A percentile compares a stretch with the other conserved stretches of the same genome.
Evolutionary conservation across 2,329 filamentous ascomycete species (phyloP).

Genomic region (Xylariomycetidae sp.): DNA sequence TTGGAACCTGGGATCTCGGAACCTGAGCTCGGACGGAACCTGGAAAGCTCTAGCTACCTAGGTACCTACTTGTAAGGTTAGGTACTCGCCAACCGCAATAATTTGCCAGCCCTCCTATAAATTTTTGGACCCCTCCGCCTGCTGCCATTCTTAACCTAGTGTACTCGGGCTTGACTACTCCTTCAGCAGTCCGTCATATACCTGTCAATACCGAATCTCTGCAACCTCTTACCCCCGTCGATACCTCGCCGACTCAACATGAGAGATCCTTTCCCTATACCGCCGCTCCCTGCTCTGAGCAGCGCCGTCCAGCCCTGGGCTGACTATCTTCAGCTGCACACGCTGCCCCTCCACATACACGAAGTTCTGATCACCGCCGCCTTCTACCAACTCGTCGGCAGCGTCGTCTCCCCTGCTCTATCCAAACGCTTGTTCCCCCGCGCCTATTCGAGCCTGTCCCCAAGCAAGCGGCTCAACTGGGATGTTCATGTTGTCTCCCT

Average conservation of each 20-base stretch:
- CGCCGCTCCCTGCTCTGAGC: slow-evolving; percentile 53
- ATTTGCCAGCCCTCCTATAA: too few species aligned
- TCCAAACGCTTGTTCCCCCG: slow-evolving; percentile 58
- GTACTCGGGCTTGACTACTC: too few species aligned
- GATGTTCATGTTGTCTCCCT: slow-evolving; percentile 83
- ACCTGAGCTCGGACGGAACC: too few species aligned
- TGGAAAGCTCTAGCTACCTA: too few species aligned
- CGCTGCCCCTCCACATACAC: slow-evolving; percentile 72
- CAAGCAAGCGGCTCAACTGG: slow-evolving; percentile 71
- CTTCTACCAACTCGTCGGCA: slow-evolving; percentile 65
- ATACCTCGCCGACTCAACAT: slow-evolving; percentile 38
- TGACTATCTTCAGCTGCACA: slow-evolving; percentile 55
- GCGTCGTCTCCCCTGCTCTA: slow-evolving; percentile 61
- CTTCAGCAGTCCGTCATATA: too few species aligned
- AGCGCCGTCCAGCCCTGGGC: slow-evolving; percentile 59
- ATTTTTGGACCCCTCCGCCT: too few species aligned
- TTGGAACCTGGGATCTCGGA: too few species aligned
- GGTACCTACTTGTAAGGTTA: too few species aligned
- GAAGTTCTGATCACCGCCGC: slow-evolving; percentile 64
- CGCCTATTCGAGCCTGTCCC: slow-evolving; percentile 58
- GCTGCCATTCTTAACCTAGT: too few species aligned
- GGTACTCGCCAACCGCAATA: too few species aligned
- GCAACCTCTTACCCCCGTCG: background rate
- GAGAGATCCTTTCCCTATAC: slow-evolving; percentile 68
- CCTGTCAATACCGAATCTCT: too few species aligned